Base-by-base conservation (phyloP, 2,329 filamentous ascomycete species). In the Curvularia sp. region DNA sequence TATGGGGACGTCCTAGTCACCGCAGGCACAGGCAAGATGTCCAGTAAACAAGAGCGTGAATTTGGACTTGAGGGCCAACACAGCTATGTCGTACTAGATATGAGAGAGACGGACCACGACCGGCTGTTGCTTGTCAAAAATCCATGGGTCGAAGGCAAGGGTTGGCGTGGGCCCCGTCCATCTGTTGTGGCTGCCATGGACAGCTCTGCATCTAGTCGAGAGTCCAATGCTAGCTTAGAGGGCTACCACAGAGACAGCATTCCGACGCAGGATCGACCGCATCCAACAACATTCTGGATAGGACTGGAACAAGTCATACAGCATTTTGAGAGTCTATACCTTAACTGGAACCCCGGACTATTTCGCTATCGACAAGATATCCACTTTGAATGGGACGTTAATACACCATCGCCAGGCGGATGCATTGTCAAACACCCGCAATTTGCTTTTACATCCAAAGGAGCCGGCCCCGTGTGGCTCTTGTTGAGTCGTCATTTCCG, bases 301-400 rank as follows among this genome's bases (percentile, higher is more conserved):
- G 87, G 89, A 23, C 87, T 95, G 27, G 91, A 96, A 66, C 91
- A 93, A 64, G 87, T 97, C 3, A 85, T 92, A 34, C 93, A 97
- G 70, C 89, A 97, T 72, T 99, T 97, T 63, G 93, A 98, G 74
- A 96, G 93, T 18, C 86, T 99, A 66, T 99, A 98, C 76, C 82
- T 99, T 53, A 99, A 98, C 78, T 99, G 95, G 95, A 97, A 97
- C 65, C 93, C 95, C 0, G 84, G 85, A 0, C 81, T 97, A 0
- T 99, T 99, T 77, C 81, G 81, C 1, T 80, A 90, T 72, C 88
- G 93, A 8, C 89, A 97, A 75, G 93, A 99, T 69, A 87, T 93
- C 55, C 95, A 99, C 77, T 96, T 98, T 71, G 83, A 84, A 2
- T 99, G 95, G 95, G 83, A 89, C 58, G 74, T 89, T n/a, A 64